Evolutionary conservation across 2,329 filamentous ascomycete species (phyloP).

Genomic region (Fusarium longipes): DNA sequence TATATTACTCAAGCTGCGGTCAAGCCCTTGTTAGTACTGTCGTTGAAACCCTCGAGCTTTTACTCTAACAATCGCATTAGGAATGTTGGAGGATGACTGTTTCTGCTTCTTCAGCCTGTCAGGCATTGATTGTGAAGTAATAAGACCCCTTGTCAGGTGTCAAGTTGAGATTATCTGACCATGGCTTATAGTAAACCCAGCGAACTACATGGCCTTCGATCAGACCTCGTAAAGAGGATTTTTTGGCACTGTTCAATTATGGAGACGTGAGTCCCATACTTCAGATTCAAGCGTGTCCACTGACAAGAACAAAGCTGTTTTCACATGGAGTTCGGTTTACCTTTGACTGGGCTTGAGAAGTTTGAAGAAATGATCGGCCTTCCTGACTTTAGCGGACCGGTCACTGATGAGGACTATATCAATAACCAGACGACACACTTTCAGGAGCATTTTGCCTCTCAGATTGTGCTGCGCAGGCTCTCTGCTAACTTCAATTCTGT

Average conservation of each 20-base stretch:
- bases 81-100: slow-evolving; percentile 70
- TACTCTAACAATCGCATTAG: slow-evolving; percentile 49
- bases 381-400: slow-evolving; percentile 62
- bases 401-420: slow-evolving; percentile 60
- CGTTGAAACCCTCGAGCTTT: not conserved
- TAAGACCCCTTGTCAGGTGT: slow-evolving; percentile 7
- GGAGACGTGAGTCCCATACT: slow-evolving; percentile 38
- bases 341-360: slow-evolving; percentile 64
- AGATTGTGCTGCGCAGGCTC: slow-evolving; percentile 66
- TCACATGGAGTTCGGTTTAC: slow-evolving; percentile 68
- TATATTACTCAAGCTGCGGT: slow-evolving; percentile 66
- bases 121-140: slow-evolving; percentile 66
- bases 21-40: slow-evolving; percentile 58
- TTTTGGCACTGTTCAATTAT: slow-evolving; percentile 47
- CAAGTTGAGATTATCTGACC: not conserved
- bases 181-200: slow-evolving; percentile 36
- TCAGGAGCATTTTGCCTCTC: slow-evolving; percentile 69
- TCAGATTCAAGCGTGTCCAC: not conserved
- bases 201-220: slow-evolving; percentile 41
- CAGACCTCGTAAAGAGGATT: slow-evolving; percentile 42
- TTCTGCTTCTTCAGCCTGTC: slow-evolving; percentile 67
- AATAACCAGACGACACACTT: slow-evolving; percentile 64
- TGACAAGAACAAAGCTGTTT: slow-evolving; percentile 57
- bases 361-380: slow-evolving; percentile 65
- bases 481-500: slow-evolving; percentile 64